Percentiles rank a stretch among this genome's conserved stretches.
Evolutionary conservation across 169 alveolate species (phyloP).

Genomic region (Nephromyces sp.): DNA sequence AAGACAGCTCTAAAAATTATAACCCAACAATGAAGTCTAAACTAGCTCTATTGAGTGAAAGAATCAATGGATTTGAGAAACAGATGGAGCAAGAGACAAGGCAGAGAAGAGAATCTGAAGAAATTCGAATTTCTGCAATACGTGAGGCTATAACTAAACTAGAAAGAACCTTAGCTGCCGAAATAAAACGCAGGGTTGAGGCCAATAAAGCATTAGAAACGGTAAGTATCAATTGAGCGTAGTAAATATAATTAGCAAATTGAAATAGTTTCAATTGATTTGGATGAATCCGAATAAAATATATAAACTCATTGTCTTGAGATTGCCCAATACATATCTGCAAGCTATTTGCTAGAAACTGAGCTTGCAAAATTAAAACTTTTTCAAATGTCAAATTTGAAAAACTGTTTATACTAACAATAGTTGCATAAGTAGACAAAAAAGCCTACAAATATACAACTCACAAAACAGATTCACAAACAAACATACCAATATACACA

Average conservation of each 20-base stretch:
- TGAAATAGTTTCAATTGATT: neutral
- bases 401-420: too few species aligned
- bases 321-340: too few species aligned
- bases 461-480: too few species aligned
- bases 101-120: constrained; percentile 33
- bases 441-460: too few species aligned
- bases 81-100: constrained; percentile 21
- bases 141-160: constrained; percentile 24
- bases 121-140: constrained; percentile 4
- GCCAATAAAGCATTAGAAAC: constrained; percentile 31
- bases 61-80: constrained; percentile 27
- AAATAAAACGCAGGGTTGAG: constrained; percentile 34
- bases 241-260: too few species aligned
- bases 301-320: neutral
- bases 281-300: neutral
- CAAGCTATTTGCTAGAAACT: too few species aligned
- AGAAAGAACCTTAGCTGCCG: constrained; percentile 32
- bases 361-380: too few species aligned
- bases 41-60: constrained; percentile 15
- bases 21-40: constrained; percentile 8
- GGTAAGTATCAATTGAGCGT: too few species aligned
- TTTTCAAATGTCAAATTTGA: too few species aligned
- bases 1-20: neutral
- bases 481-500: too few species aligned
- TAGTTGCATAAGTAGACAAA: too few species aligned